A percentile compares a stretch with the other conserved stretches of the same genome.
Conservation (phyloP, 2,329 filamentous ascomycete genomes). For the Fusarium bulbicola region DNA sequence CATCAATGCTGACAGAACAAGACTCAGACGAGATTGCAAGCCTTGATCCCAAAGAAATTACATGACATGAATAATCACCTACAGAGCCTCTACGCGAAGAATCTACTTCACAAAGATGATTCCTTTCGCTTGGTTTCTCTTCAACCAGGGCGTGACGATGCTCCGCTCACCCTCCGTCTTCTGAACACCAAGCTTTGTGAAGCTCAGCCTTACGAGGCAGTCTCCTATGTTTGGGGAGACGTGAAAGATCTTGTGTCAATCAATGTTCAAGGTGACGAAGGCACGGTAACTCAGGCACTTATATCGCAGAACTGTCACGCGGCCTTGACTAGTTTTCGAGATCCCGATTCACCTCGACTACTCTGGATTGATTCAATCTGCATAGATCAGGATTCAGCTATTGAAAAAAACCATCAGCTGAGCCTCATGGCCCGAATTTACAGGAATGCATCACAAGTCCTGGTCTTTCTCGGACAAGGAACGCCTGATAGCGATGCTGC, state of each 20-base stretch:
- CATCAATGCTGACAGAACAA: neutral
- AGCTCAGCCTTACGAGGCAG: neutral
- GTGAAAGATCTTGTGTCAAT: neutral
- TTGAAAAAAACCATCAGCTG: neutral
- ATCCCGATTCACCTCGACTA: neutral
- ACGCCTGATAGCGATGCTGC: neutral
- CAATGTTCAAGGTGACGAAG: neutral
- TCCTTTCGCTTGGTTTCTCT: neutral
- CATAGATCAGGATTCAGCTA: neutral
- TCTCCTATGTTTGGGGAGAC: neutral
- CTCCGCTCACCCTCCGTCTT: neutral
- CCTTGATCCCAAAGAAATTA: accelerated
- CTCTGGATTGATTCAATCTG: neutral
- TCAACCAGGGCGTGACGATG: neutral
- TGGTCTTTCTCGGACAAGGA: neutral
- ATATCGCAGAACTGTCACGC: neutral
- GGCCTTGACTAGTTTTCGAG: neutral
- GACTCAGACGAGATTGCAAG: accelerated
- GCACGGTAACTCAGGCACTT: neutral
- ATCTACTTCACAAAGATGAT: neutral
- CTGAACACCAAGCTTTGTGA: neutral
- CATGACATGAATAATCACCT: neutral
- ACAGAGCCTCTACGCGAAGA: neutral
- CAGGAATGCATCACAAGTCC: neutral
- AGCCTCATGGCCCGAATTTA: neutral